Base-by-base conservation (phyloP, 2,329 filamentous ascomycete genomes). In the Coleophoma eucalyptorum region DNA sequence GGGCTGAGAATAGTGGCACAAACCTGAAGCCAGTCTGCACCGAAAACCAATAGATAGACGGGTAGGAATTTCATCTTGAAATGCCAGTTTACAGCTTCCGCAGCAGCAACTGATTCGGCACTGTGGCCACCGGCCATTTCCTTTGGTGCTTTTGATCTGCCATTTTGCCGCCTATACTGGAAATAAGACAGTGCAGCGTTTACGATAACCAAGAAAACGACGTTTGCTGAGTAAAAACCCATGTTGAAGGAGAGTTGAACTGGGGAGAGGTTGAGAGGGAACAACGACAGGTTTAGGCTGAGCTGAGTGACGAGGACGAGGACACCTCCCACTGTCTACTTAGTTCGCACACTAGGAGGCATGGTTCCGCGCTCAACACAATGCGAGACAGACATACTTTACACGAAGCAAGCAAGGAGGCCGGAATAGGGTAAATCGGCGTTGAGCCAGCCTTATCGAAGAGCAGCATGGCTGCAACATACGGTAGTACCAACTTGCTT, bases 11-110 rank as follows among this genome's bases (percentile, higher is more conserved):
- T 8, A 26, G 26, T 5, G 26, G 10, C 26, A 44, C 48, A 50
- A 49, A 72, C 72, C 65, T 77, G 74, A 16, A 79, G 67, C 74
- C 74, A 77, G 62, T 79, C 75, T 7, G 74, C 70, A 43, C 68
- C 72, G 69, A 75, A 74, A 13, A 74, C 70, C 3, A 78, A 65
- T 43, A 73, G 62, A 51, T 76, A 78, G 26, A 76, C 72, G 15
- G 60, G 52, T 41, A 72, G 61, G 54, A 74, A 74, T 10, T 50
- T 53, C 55, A 47, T 55, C 43, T 62, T 62, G 41, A 62, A 60
- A 15, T 46, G 33, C 40, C 44, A 48, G 19, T 49, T 54, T 35
- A 54, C 43, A 26, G 48, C 51, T 31, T 51, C 43, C 6, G 43
- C 51, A 21, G 53, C 49, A 31, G 26, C 50, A 16, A 55, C 20